These are phyloP conservation scores for Novymonas esmeraldas DNA, from an alignment of 208 protist genomes.

Conservation along the genomic window DNA sequence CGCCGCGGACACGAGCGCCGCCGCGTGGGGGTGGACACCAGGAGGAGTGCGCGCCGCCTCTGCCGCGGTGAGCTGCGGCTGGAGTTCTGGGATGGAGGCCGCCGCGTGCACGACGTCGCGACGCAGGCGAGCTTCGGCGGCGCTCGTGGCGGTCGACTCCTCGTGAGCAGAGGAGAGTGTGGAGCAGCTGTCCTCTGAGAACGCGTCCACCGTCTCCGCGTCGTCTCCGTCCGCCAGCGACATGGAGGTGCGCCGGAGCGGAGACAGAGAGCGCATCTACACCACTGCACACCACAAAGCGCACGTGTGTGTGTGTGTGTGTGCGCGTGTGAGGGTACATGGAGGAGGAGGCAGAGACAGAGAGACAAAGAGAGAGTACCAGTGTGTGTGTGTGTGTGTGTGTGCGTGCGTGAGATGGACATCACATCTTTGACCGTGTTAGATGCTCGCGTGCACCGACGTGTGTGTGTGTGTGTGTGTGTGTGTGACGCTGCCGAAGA, in stretches of 20 bases:
- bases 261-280: neutral
- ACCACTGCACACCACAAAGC: too few relatives aligned
- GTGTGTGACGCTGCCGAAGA: too few relatives aligned
- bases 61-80: neutral
- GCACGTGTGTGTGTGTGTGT: neutral
- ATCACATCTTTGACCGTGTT: too few relatives aligned
- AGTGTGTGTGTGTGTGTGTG: too few relatives aligned
- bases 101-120: constrained; percentile 6
- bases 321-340: too few relatives aligned
- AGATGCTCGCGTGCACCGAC: too few relatives aligned
- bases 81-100: constrained; percentile 9
- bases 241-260: neutral
- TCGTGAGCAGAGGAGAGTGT: constrained; percentile 10
- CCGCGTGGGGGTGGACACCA: too few relatives aligned
- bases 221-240: constrained; percentile 7
- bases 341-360: too few relatives aligned
- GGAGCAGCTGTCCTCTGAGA: constrained; percentile 34
- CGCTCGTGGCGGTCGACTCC: neutral
- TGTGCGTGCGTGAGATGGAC: too few relatives aligned
- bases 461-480: too few relatives aligned
- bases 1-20: neutral
- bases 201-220: constrained; percentile 20
- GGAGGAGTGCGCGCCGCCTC: too few relatives aligned
- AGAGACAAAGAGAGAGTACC: neutral
- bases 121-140: constrained; percentile 8